phyloP scores from a whole-genome alignment of 208 protist species.

The Vickermania ingenoplastis region DNA sequence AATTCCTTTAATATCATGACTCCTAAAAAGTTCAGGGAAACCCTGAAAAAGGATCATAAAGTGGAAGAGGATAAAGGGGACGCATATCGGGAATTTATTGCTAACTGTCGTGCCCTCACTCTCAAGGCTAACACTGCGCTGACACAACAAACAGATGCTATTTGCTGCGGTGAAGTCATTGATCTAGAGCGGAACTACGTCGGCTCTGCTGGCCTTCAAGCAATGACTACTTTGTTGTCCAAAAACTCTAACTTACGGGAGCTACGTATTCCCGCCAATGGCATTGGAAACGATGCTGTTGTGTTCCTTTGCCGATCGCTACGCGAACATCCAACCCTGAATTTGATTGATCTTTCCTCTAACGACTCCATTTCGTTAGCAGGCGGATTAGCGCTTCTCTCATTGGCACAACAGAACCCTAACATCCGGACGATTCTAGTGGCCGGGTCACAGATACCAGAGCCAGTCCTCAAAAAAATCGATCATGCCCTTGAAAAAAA shows the following conservation, averaged over 20 bases:
- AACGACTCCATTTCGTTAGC: constrained; percentile 63
- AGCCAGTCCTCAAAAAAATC: constrained; percentile 44
- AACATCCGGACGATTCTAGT: constrained; percentile 23
- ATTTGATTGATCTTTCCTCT: constrained; percentile 50
- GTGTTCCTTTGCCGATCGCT: constrained; percentile 71
- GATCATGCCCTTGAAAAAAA: constrained; percentile 26
- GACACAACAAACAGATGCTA: constrained; percentile 16
- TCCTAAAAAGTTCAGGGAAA: constrained; percentile 8
- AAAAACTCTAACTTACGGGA: constrained; percentile 41
- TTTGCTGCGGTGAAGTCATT: constrained; percentile 29
- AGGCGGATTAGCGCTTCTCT: constrained; percentile 59
- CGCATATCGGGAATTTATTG: constrained; percentile 38
- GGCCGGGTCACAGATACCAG: constrained; percentile 51
- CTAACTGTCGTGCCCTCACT: constrained; percentile 52
- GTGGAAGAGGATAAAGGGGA: neutral
- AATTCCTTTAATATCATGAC: constrained; percentile 5
- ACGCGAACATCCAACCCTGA: constrained; percentile 28
- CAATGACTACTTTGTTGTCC: constrained; percentile 51
- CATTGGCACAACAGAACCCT: constrained; percentile 37
- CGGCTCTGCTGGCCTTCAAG: constrained; percentile 61
- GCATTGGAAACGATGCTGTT: constrained; percentile 73
- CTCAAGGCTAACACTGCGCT: constrained; percentile 54
- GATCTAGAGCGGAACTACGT: constrained; percentile 69
- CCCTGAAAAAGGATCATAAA: neutral
- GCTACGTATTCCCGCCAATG: constrained; percentile 44